Evolutionary conservation across 1,284 basidiomycete species (phyloP), one percentile per base, ranked within the genome.

Genomic region (Leccinum fallax): DNA sequence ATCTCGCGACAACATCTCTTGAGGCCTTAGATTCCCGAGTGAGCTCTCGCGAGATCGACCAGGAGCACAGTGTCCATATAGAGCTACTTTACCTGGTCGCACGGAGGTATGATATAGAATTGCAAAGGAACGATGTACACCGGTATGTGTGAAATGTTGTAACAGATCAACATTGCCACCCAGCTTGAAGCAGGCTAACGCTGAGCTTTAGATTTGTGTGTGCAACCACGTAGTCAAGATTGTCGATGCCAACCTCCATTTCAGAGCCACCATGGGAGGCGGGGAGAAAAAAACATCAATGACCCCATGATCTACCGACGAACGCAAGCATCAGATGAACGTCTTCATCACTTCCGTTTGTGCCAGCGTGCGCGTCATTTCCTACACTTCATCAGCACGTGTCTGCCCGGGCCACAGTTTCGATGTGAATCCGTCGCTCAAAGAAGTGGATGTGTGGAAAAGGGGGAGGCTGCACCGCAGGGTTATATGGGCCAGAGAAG

Each of bases 401-500:
- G 80, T 85, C 10, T 87, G 86, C 67, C 84, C 83, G 0, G 76
- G 78, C 19, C 61, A 65, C 11, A 70, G 65, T 19, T 66, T 65
- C 19, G 58, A 67, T 6, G 32, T 8, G 0, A 80, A 83, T 55
- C 74, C 83, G 32, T 79, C 78, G 2, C 79, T 87, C 26, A 69
- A 71, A 7, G 86, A 86, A 68, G 61, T 57, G 1, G 80, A 85
- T 61, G 79, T 79, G 1, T 85, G 77, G 74, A 61, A 57, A 2
- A 63, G 71, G n/a, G 65, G 65, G 8, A 73, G 36, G 36, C 83
- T 11, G 59, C 63, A 9, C 83, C 84, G 1, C 85, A 86, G 69
- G 84, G 83, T 11, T 76, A 85, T 87, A 87, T 57, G 85, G 85
- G 13, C 76, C 85, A 4, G 84, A 87, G 70, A 87, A 87, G 65